phyloP scores from a whole-genome alignment of 495 filamentous ascomycete genomes.

The Rhizodiscina lignyota region DNA sequence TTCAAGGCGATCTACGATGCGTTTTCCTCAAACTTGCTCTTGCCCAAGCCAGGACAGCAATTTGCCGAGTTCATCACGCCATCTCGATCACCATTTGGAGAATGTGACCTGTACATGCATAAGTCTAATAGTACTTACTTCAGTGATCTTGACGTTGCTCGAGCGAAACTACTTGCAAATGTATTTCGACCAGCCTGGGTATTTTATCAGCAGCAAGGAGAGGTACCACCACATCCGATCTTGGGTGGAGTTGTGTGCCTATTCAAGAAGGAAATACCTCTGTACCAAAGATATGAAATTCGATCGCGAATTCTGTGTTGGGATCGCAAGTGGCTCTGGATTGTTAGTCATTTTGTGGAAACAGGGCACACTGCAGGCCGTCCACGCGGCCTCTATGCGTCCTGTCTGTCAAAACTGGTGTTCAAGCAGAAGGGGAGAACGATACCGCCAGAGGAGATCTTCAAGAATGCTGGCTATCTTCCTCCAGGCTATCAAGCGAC shows the following conservation, averaged over 20 bases:
- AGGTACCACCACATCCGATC: too few species aligned
- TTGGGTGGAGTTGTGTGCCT: constrained; percentile 49
- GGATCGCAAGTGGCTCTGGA: constrained; percentile 76
- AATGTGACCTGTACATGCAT: constrained; percentile 72
- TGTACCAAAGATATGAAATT: constrained; percentile 48
- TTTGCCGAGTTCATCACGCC: constrained; percentile 49
- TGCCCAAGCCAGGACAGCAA: constrained; percentile 30
- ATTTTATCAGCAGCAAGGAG: too few species aligned
- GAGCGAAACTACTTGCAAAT: constrained; percentile 31
- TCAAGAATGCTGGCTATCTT: too few species aligned
- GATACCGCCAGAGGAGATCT: too few species aligned
- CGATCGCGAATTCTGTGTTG: constrained; percentile 50
- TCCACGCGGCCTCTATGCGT: too few species aligned
- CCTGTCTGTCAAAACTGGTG: too few species aligned
- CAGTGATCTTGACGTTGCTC: constrained; percentile 52
- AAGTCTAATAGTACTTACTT: constrained; percentile 69
- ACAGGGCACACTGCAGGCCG: too few species aligned
- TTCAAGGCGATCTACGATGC: too few species aligned
- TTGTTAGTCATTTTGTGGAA: constrained; percentile 55
- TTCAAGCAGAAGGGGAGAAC: too few species aligned
- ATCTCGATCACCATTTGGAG: constrained; percentile 40
- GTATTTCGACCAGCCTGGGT: constrained; percentile 1
- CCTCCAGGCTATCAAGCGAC: too few species aligned
- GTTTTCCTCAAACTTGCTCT: too few species aligned
- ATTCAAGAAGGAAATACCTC: constrained; percentile 53